phyloP scores from a whole-genome alignment of 2,329 filamentous ascomycete species.

The Penicillium sp. region DNA sequence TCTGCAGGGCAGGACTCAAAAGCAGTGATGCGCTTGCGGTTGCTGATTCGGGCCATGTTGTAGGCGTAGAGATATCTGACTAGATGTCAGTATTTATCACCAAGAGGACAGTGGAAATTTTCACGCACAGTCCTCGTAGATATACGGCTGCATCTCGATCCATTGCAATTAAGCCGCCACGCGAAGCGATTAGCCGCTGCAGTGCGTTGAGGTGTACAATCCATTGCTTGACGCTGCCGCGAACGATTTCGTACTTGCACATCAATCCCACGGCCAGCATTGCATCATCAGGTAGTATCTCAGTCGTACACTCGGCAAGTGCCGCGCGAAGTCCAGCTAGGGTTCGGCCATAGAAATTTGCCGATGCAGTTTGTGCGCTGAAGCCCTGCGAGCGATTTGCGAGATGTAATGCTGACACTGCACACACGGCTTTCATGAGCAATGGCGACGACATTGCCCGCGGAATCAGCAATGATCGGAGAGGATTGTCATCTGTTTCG shows the following conservation, averaged over 20 bases:
- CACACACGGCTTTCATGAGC: constrained; percentile 38
- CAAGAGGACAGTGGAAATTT: background rate
- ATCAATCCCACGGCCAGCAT: constrained; percentile 37
- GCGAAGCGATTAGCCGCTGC: constrained; percentile 33
- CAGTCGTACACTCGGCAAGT: constrained; percentile 19
- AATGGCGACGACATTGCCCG: constrained; percentile 38
- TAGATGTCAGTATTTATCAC: constrained; percentile 2
- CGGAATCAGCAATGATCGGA: constrained; percentile 37
- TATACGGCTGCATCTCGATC: constrained; percentile 33
- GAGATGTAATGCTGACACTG: constrained; percentile 39
- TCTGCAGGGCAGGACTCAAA: constrained; percentile 16
- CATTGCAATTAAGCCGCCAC: constrained; percentile 32
- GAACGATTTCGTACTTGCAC: constrained; percentile 41
- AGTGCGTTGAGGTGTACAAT: constrained; percentile 37
- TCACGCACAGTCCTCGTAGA: constrained; percentile 34
- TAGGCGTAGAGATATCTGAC: constrained; percentile 36
- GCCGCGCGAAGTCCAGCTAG: constrained; percentile 33
- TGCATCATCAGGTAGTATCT: constrained; percentile 29
- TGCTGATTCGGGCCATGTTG: constrained; percentile 36
- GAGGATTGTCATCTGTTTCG: constrained; percentile 37
- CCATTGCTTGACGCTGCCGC: constrained; percentile 41
- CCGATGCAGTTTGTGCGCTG: constrained; percentile 29
- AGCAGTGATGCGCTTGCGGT: constrained; percentile 25
- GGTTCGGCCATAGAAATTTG: constrained; percentile 35
- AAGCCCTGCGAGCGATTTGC: constrained; percentile 30